These are phyloP conservation scores for Pythium phragmitis DNA, from an alignment of 352 stramenopile species.

Conservation along the genomic window DNA sequence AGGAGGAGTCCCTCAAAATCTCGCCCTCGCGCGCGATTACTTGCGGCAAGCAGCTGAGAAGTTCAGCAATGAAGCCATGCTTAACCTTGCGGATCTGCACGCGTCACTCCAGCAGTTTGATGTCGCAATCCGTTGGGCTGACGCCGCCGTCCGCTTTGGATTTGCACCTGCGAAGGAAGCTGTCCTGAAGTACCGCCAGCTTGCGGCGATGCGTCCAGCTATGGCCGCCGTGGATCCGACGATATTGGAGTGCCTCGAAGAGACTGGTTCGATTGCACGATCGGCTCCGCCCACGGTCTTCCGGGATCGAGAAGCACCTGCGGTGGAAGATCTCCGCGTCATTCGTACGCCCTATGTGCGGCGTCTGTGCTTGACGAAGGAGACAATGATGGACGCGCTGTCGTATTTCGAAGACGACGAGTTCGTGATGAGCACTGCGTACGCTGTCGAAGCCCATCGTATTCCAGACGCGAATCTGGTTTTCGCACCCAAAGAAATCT, in stretches of 20 bases:
- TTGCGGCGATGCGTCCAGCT: neutral
- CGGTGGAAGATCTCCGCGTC: neutral
- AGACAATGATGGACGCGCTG: neutral
- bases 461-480: conserved; percentile 1
- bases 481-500: neutral
- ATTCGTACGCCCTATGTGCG: conserved; percentile 3
- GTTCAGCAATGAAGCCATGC: conserved; percentile 14
- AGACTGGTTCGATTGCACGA: neutral
- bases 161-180: neutral
- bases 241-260: neutral
- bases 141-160: neutral
- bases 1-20: neutral
- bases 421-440: neutral
- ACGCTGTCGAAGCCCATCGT: neutral
- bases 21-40: conserved; percentile 1
- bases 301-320: neutral
- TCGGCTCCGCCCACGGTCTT: neutral
- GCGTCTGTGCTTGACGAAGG: neutral
- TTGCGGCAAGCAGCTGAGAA: conserved; percentile 11
- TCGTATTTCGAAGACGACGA: conserved; percentile 6
- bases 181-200: neutral
- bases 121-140: conserved; percentile 1
- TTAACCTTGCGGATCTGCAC: conserved; percentile 11
- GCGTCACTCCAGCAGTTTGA: conserved; percentile 9
- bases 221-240: neutral